Conservation (phyloP, 352 stramenopile genomes). For the Peronospora destructor region DNA sequence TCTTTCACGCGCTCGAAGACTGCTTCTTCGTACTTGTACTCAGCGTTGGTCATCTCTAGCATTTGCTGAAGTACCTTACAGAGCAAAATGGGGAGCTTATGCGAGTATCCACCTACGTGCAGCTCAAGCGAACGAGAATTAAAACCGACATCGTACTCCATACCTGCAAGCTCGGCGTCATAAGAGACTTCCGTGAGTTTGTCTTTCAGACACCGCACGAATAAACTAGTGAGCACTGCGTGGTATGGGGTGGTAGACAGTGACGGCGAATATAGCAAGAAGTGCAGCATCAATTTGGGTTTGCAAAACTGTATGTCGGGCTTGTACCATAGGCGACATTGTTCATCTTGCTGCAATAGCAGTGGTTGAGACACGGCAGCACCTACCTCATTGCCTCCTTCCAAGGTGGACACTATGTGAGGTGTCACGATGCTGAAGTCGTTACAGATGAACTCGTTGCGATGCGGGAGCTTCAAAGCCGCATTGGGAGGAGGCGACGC, state of each 20-base stretch:
- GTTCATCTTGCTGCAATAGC: constrained; percentile 41
- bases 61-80: constrained; percentile 58
- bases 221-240: constrained; percentile 68
- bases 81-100: constrained; percentile 84
- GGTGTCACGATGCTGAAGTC: constrained; percentile 60
- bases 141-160: constrained; percentile 70
- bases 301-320: constrained; percentile 86
- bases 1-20: constrained; percentile 83
- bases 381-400: constrained; percentile 8
- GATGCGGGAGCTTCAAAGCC: constrained; percentile 43
- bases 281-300: constrained; percentile 86
- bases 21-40: constrained; percentile 50
- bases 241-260: constrained; percentile 54
- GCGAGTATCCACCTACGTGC: constrained; percentile 81
- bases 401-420: constrained; percentile 32
- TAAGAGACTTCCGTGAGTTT: constrained; percentile 80
- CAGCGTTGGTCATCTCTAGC: constrained; percentile 37
- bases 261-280: constrained; percentile 56
- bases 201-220: constrained; percentile 74
- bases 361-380: constrained; percentile 16
- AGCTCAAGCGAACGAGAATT: constrained; percentile 68
- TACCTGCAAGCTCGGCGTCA: constrained; percentile 64
- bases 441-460: constrained; percentile 74
- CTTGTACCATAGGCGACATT: constrained; percentile 80
- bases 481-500: constrained; percentile 22